Evolutionary conservation across 805 yeast species (phyloP).

Genomic region (Zygosaccharomyces kombuchaensis): DNA sequence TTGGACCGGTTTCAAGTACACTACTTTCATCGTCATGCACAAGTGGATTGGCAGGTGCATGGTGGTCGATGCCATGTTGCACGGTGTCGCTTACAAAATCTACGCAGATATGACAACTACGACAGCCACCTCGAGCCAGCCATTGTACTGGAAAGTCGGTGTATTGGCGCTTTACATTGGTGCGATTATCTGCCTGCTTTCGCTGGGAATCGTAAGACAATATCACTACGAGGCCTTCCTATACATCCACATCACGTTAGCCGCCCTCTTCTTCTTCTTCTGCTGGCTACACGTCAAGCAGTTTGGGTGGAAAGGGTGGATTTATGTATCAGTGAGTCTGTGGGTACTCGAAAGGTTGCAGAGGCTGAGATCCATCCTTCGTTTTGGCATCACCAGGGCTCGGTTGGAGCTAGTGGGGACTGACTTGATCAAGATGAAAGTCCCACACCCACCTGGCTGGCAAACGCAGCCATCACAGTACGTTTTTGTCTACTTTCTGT

Average conservation of each 20-base stretch:
- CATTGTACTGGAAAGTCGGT: conserved; percentile 41
- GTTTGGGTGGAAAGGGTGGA: conserved; percentile 41
- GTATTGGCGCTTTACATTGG: conserved; percentile 34
- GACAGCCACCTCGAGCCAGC: conserved; percentile 8
- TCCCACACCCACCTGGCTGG: conserved; percentile 32
- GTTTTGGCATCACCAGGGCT: conserved; percentile 21
- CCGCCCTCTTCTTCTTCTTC: conserved; percentile 41
- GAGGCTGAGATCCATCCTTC: conserved; percentile 35
- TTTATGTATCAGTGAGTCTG: conserved; percentile 36
- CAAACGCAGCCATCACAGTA: conserved; percentile 42
- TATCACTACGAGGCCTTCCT: conserved; percentile 45
- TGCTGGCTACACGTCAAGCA: conserved; percentile 46
- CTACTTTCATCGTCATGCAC: conserved; percentile 63
- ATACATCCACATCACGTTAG: conserved; percentile 40
- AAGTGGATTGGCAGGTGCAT: conserved; percentile 47
- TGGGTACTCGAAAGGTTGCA: conserved; percentile 43
- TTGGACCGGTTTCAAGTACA: conserved; percentile 59
- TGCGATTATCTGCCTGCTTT: conserved; percentile 29
- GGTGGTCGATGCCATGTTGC: conserved; percentile 38
- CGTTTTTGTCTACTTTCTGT: conserved; percentile 45
- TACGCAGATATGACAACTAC: conserved; percentile 31
- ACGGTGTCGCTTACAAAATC: conserved; percentile 38
- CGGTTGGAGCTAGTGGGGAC: conserved; percentile 17
- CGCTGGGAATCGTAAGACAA: conserved; percentile 35
- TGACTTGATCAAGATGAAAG: conserved; percentile 19